Evolutionary conservation across 2,329 filamentous ascomycete genomes (phyloP), one percentile per base, ranked within the genome.

Genomic region (Penicillium fuscoglaucum): DNA sequence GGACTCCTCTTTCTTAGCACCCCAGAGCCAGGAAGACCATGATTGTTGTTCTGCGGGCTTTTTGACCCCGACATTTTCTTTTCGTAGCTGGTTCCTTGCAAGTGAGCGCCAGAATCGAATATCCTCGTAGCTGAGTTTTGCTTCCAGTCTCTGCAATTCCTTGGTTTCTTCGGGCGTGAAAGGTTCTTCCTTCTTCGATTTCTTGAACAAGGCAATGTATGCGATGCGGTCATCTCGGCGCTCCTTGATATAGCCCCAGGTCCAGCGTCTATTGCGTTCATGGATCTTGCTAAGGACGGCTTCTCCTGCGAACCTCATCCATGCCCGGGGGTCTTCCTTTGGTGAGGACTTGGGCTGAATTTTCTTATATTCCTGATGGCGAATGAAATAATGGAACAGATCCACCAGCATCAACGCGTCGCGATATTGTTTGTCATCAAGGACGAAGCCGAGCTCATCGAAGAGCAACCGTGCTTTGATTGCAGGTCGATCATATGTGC

Each of bases 391-490:
- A 75, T 99, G 95, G 80, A 99, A 99, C 3, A 98, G 82, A 72
- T 99, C 95, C 2, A 98, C 90, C 80, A 99, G 90, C 95, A 99
- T 99, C 58, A 99, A 79, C 6, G 89, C 91, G 77, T 99, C 95
- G 31, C 96, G 90, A 72, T 99, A 99, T 73, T 99, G 95, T 65
- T 97, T 87, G 65, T 99, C 93, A 66, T 99, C 96, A 33, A 99
- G 83, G n/a, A 98, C 90, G 63, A 99, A 88, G 51, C 96, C 95
- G 58, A 99, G 93, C 71, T 99, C 96, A 70, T 99, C 93, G 68
- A 99, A 99, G 1, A 98, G 79, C 19, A 99, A 78, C 40, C 90
- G 90, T 29, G 93, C 91, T 76, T 97, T 98, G 79, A 95, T 88
- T 70, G 93, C 95, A 3, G 95, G 90, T 17, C 85, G 82, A 57